Evolutionary conservation across 2,329 filamentous ascomycete genomes (phyloP).

Genomic region (Penicillium verrucosum): DNA sequence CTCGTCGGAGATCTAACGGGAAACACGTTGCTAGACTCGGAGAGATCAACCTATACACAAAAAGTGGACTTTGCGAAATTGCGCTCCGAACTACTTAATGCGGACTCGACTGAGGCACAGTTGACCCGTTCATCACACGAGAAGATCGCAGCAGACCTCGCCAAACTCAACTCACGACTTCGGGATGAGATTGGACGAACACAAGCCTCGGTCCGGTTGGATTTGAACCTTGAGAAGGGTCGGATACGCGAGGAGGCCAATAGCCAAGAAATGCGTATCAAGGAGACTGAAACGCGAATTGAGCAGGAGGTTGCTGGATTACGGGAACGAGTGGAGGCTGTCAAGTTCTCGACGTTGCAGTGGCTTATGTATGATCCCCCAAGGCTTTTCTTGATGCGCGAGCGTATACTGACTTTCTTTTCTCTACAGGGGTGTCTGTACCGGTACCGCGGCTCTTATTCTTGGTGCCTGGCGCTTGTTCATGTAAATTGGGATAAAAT

Average conservation of each 20-base stretch:
- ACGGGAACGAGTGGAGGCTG: slow-evolving; percentile 87
- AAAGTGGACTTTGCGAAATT: slow-evolving; percentile 99
- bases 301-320: slow-evolving; percentile 93
- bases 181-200: slow-evolving; percentile 93
- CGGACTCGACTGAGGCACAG: slow-evolving; percentile 86
- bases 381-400: not conserved
- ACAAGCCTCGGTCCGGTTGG: slow-evolving; percentile 85
- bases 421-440: slow-evolving; percentile 57
- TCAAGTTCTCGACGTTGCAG: slow-evolving; percentile 97
- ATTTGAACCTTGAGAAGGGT: slow-evolving; percentile 95
- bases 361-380: slow-evolving; percentile 81
- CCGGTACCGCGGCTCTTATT: slow-evolving; percentile 63
- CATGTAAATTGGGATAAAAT: slow-evolving; percentile 47
- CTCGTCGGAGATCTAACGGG: not conserved
- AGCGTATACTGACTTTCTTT: slow-evolving; percentile 27
- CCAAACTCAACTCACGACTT: slow-evolving; percentile 83
- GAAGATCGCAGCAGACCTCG: slow-evolving; percentile 87
- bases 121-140: slow-evolving; percentile 88
- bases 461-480: slow-evolving; percentile 65
- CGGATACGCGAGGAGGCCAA: slow-evolving; percentile 95
- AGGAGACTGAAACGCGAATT: slow-evolving; percentile 97
- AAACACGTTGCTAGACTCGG: slow-evolving; percentile 39
- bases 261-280: slow-evolving; percentile 94
- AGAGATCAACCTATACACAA: slow-evolving; percentile 62
- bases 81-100: slow-evolving; percentile 85